Conservation (phyloP, 805 yeast genomes). For the Wickerhamomyces rabaulensis region DNA sequence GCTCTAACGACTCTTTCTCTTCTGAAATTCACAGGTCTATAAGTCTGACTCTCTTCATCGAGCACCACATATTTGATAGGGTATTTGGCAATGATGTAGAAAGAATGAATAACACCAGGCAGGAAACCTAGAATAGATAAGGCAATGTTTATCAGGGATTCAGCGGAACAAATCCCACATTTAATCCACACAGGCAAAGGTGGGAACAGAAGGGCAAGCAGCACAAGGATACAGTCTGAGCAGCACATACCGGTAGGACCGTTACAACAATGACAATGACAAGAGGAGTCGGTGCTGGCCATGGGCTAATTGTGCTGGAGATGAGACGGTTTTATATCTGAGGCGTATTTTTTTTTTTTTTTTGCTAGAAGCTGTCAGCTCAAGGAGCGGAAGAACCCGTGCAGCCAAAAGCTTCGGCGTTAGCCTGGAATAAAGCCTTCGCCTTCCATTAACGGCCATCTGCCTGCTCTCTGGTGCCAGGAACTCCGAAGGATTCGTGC, state of each 20-base stretch:
- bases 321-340: not conserved
- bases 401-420: not conserved
- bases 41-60: constrained; percentile 21
- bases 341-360: too few species aligned
- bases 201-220: constrained; percentile 68
- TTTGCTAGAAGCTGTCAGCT: too few species aligned
- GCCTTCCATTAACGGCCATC: too few species aligned
- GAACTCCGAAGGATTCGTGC: too few species aligned
- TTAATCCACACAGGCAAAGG: constrained; percentile 75
- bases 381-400: not conserved
- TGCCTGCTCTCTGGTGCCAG: too few species aligned
- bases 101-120: constrained; percentile 74
- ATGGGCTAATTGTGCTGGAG: not conserved
- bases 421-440: too few species aligned
- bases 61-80: constrained; percentile 33
- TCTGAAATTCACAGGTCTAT: constrained; percentile 1
- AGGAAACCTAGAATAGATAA: constrained; percentile 66
- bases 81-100: constrained; percentile 72
- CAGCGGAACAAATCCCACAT: constrained; percentile 69
- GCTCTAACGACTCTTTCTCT: constrained; percentile 7
- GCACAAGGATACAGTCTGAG: constrained; percentile 59
- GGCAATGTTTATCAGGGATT: constrained; percentile 62
- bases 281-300: not conserved
- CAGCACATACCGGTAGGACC: constrained; percentile 10
- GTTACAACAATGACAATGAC: not conserved